Evolutionary conservation across 148 eudicot species (phyloP), one percentile per base, ranked within the genome.

Genomic region (Heliamphora exappendiculata): DNA sequence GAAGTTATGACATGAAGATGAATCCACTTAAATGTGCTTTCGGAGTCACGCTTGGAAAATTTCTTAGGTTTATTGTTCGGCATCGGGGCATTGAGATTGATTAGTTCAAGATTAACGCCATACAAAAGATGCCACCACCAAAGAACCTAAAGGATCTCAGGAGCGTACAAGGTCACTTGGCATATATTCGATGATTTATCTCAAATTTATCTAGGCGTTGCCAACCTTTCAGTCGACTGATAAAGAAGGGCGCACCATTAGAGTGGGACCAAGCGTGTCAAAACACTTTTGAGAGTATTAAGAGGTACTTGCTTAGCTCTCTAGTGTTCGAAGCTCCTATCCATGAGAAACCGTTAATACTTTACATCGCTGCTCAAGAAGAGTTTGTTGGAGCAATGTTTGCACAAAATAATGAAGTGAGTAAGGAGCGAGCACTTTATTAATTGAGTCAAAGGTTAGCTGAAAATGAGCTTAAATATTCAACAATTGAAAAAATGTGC

Each of bases 71-170:
- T n/a, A 59, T 80, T 4, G 63, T 80, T 0, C 22, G 74, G 0
- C 60, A 74, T 14, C 0, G 75, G 12, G 82, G 82, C 13, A 79
- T 79, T 33, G 74, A 79, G 19, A 36, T 79, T 8, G 78, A 79
- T 10, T 59, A 57, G 2, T n/a, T 70, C 3, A 79, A 79, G 9
- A 68, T 79, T 28, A 69, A 79, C 1, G 74, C 69, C 3, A 67
- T 75, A 7, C 31, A 22, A 29, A 67, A 55, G 22, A 77, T 55
- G 66, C 50, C 44, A 1, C 31, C 49, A 5, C 67, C 65, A n/a
- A 67, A 19, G 5, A 76, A 67, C 17, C 0, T 75, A 6, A 53
- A 64, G 31, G 78, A 75, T 5, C 78, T 75, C 41, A 0, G 60
- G 33, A 75, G 77, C 37, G 10, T 80, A 3, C 37, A 49, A 33